phyloP scores from a whole-genome alignment of 164 flowering plant genomes.

The Tinospora cordifolia region DNA sequence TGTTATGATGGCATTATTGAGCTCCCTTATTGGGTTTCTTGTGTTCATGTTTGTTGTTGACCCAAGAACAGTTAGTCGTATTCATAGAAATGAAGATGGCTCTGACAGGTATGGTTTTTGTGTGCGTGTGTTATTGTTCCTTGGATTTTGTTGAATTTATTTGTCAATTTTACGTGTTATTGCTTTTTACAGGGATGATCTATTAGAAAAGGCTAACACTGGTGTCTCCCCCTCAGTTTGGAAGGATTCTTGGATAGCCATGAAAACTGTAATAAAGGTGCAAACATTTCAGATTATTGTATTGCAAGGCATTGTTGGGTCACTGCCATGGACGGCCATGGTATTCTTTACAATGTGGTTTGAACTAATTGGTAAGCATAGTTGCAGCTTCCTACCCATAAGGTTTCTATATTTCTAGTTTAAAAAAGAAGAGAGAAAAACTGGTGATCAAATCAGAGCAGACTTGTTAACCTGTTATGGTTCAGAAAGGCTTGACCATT shows the following conservation, averaged over 20 bases:
- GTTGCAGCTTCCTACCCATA: not conserved
- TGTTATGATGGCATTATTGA: constrained; percentile 68
- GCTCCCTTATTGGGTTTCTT: constrained; percentile 67
- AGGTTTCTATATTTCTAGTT: not conserved
- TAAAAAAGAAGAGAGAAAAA: not conserved
- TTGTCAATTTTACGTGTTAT: not conserved
- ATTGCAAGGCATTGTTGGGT: constrained; percentile 88
- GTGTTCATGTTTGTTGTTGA: constrained; percentile 72
- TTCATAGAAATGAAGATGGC: constrained; percentile 11
- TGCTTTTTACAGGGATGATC: constrained; percentile 34
- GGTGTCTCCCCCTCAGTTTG: constrained; percentile 40
- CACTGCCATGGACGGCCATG: constrained; percentile 96
- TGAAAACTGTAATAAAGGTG: constrained; percentile 67
- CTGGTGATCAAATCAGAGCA: not conserved
- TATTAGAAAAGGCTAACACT: constrained; percentile 32
- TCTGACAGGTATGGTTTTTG: constrained; percentile 42
- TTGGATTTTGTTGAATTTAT: not conserved
- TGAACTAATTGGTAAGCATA: constrained; percentile 72
- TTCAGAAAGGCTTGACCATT: not conserved
- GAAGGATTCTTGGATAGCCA: constrained; percentile 75
- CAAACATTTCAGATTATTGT: constrained; percentile 81
- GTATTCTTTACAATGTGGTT: constrained; percentile 98
- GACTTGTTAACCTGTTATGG: not conserved
- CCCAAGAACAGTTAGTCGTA: constrained; percentile 38
- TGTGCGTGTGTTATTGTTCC: not conserved